Evolutionary conservation across 106 monocot genomes (phyloP).

Genomic region (Dioscorea dumetorum): DNA sequence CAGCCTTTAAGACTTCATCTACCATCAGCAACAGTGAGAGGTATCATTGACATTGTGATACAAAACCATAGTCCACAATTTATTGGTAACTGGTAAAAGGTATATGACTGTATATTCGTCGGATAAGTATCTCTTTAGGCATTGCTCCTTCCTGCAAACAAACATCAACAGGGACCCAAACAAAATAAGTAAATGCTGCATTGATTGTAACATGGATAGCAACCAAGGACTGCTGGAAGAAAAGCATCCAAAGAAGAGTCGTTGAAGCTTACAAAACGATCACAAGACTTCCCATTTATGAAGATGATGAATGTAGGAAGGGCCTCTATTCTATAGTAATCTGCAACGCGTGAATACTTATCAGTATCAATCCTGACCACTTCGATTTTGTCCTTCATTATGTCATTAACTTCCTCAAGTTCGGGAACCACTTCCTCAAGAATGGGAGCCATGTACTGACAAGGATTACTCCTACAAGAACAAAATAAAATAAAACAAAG

Average conservation of each 20-base stretch:
- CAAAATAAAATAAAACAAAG: neutral
- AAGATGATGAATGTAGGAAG: slow-evolving; percentile 94
- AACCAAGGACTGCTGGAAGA: neutral
- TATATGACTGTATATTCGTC: no score
- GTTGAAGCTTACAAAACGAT: slow-evolving; percentile 79
- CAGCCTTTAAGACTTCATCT: neutral
- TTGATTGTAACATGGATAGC: neutral
- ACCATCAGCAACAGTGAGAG: neutral
- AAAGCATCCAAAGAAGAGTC: neutral
- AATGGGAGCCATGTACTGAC: slow-evolving; percentile 86
- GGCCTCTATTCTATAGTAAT: slow-evolving; percentile 61
- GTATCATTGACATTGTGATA: neutral
- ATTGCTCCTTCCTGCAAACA: slow-evolving; percentile 81
- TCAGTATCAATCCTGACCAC: slow-evolving; percentile 94
- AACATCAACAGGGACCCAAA: no score
- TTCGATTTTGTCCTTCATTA: slow-evolving; percentile 57
- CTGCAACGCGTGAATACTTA: slow-evolving; percentile 69
- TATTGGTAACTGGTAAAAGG: neutral
- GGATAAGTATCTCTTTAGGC: slow-evolving; percentile 65
- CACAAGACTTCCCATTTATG: slow-evolving; percentile 70
- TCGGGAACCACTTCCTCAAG: slow-evolving; percentile 25
- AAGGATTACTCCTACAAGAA: slow-evolving; percentile 77
- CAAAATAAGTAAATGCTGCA: neutral
- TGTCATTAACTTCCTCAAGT: slow-evolving; percentile 61
- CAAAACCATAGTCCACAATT: neutral